Base-by-base conservation (phyloP, 495 filamentous ascomycete genomes). In the Penicillium ochrochloron region DNA sequence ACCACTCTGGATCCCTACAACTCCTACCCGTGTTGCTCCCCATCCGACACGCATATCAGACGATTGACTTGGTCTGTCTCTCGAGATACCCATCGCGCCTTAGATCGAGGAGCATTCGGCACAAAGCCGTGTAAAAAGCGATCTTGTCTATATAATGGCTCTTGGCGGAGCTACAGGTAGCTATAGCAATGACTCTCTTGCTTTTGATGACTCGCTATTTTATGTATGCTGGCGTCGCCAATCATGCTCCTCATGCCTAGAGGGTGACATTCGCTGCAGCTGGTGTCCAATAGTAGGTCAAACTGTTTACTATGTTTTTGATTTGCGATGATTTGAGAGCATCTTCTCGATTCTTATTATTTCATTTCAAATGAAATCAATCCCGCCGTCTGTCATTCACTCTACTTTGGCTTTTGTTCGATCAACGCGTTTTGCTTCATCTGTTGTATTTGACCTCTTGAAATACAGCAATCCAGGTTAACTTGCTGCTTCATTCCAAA, bases 231-330 rank as follows among this genome's bases (percentile, higher is more conserved):
- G 81, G 81, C 69, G 78, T 12, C 71, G 77, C 17, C 81, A 83
- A 62, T 80, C 80, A 9, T 83, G 81, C 61, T 69, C 70, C n/a
- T 61, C 66, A 31, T 83, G 81, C 64, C 61, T 83, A 35, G 54
- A 70, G 35, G 74, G 76, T 9, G 68, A 73, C 59, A 64, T 73
- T 14, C 66, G 70, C 29, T 86, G 84, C 73, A 83, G 83, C 48
- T 86, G 84, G 84, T 86, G 84, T 69, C 73, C 83, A n/a, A 75
- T 80, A 66, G 83, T 86, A 77, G 60, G 82, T 77, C 17, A 44
- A 29, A 33, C 42, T 42, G 6, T 51, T 46, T 64, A 37, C 34
- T 34, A 51, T 57, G 35, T 53, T 19, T 50, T 54, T 19, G 34
- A 29, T 58, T 12, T 50, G 21, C 19, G 21, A n/a, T n/a, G n/a